These are phyloP conservation scores for Suillus spraguei DNA, from an alignment of 768 basidiomycete species.

Conservation along the genomic window DNA sequence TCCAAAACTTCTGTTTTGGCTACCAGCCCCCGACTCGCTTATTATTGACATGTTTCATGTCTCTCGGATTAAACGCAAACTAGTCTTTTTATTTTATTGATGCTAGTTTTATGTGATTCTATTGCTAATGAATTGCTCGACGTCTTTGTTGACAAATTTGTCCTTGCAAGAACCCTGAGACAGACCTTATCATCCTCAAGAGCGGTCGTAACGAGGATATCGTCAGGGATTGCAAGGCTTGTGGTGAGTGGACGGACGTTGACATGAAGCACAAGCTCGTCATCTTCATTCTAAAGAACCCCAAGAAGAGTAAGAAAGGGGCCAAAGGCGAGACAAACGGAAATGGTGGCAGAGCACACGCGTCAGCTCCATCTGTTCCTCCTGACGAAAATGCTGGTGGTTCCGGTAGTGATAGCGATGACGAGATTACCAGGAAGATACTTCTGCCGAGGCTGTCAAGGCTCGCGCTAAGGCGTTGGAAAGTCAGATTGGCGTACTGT, in stretches of 20 bases:
- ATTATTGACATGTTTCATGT: too few species aligned
- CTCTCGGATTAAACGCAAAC: too few species aligned
- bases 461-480: conserved; percentile 62
- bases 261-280: conserved; percentile 98
- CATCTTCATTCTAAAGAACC: conserved; percentile 94
- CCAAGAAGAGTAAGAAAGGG: conserved; percentile 59
- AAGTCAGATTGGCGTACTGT: conserved; percentile 53
- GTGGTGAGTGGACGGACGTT: conserved; percentile 87
- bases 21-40: too few species aligned
- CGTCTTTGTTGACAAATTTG: conserved; percentile 97
- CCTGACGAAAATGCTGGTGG: conserved; percentile 46
- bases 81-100: too few species aligned
- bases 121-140: too few species aligned
- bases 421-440: conserved; percentile 73
- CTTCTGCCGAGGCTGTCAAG: conserved; percentile 85
- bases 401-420: conserved; percentile 63
- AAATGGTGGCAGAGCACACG: conserved; percentile 47
- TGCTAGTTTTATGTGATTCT: too few species aligned
- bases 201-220: conserved; percentile 80
- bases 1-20: too few species aligned
- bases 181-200: conserved; percentile 91
- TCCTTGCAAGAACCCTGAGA: conserved; percentile 99
- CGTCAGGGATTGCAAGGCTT: conserved; percentile 97
- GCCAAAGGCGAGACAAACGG: conserved; percentile 44
- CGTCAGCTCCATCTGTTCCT: conserved; percentile 38